Conservation (phyloP, 306 rosid genomes). For the Cicer cuneatum region DNA sequence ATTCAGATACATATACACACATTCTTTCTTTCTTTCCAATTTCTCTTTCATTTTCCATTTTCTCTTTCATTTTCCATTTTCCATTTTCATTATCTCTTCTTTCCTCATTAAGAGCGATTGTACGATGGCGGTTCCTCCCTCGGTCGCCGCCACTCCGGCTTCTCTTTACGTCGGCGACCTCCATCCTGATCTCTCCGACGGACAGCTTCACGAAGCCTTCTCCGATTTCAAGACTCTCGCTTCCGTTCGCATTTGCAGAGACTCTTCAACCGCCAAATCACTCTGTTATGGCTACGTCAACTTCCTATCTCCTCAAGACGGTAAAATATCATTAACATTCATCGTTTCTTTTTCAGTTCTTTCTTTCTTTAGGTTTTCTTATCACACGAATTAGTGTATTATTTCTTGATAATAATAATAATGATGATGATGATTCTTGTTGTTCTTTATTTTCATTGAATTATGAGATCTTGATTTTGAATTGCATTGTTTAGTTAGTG, state of each 20-base stretch:
- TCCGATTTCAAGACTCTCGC: constrained; percentile 55
- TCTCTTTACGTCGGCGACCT: constrained; percentile 92
- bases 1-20: constrained; percentile 34
- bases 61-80: not conserved
- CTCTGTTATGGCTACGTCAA: constrained; percentile 89
- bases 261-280: constrained; percentile 63
- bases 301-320: constrained; percentile 68
- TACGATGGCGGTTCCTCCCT: constrained; percentile 67
- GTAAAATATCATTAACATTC: constrained; percentile 37
- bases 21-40: not conserved
- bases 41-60: not conserved
- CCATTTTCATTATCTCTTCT: not conserved
- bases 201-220: constrained; percentile 62
- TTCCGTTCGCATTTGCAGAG: constrained; percentile 73
- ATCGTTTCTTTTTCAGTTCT: not conserved
- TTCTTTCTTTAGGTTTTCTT: constrained; percentile 16
- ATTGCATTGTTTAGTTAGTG: not conserved
- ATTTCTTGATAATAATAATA: not conserved
- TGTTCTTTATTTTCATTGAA: not conserved
- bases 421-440: not conserved
- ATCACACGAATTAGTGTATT: not conserved
- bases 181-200: constrained; percentile 64
- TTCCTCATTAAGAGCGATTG: not conserved
- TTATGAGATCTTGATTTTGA: constrained; percentile 9
- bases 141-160: constrained; percentile 49